These are phyloP conservation scores for Wickerhamomyces tratensis DNA, from an alignment of 805 yeast genomes.

Conservation along the genomic window DNA sequence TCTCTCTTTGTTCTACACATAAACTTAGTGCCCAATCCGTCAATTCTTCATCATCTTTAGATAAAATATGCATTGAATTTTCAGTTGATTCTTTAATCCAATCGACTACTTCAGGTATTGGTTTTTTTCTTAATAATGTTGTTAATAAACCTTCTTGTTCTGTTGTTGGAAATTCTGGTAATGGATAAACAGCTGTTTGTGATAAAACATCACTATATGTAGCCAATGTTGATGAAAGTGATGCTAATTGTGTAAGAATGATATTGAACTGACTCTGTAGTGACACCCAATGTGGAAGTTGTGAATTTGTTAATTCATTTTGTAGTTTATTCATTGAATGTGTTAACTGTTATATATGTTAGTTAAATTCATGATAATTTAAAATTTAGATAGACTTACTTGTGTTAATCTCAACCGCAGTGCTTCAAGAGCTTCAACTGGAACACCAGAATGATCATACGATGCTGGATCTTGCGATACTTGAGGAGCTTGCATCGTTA, in stretches of 20 bases:
- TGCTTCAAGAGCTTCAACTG: constrained; percentile 53
- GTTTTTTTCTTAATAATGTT: constrained; percentile 78
- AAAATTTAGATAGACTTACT: constrained; percentile 8
- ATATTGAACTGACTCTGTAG: constrained; percentile 81
- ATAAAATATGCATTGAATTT: constrained; percentile 10
- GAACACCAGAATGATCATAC: constrained; percentile 35
- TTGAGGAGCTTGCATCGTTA: constrained; percentile 9
- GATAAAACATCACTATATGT: constrained; percentile 48
- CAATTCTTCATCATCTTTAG: constrained; percentile 49
- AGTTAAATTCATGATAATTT: constrained; percentile 3
- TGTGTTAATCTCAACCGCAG: constrained; percentile 54
- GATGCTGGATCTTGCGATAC: constrained; percentile 6
- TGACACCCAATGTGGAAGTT: constrained; percentile 47
- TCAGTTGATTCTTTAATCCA: constrained; percentile 56
- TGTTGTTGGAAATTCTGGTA: constrained; percentile 75
- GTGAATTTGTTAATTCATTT: constrained; percentile 38
- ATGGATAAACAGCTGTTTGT: constrained; percentile 72
- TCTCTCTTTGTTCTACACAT: constrained; percentile 43
- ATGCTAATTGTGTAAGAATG: constrained; percentile 69
- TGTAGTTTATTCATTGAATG: constrained; percentile 51
- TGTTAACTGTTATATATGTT: constrained; percentile 26
- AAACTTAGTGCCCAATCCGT: constrained; percentile 57
- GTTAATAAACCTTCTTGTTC: constrained; percentile 77
- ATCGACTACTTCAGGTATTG: constrained; percentile 80
- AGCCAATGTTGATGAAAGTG: constrained; percentile 64